A percentile compares a stretch with the other conserved stretches of the same genome.
Conservation (phyloP, 768 basidiomycete genomes). For the Amanita inopinata region DNA sequence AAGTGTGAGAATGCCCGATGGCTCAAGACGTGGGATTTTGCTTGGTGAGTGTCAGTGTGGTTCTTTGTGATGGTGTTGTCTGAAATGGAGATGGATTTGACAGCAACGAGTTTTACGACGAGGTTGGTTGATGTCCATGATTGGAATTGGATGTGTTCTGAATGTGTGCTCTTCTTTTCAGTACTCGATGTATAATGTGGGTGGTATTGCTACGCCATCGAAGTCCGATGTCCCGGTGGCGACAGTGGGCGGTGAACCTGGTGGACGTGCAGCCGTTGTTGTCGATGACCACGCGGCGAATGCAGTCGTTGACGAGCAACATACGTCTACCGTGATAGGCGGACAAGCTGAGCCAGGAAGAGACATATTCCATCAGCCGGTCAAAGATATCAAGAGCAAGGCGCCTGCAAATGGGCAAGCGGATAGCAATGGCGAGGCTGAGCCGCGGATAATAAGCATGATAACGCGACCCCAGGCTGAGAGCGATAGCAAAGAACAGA, state of each 20-base stretch:
- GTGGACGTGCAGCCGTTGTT: conserved; percentile 45
- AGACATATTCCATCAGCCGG: conserved; percentile 53
- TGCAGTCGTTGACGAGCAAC: conserved; percentile 14
- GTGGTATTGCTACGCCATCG: conserved; percentile 27
- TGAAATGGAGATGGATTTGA: background rate
- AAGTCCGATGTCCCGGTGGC: conserved; percentile 28
- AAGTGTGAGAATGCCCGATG: conserved; percentile 73
- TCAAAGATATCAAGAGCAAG: conserved; percentile 40
- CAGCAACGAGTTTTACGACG: conserved; percentile 60
- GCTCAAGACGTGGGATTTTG: conserved; percentile 95
- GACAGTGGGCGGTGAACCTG: conserved; percentile 41
- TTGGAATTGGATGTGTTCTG: too few species aligned
- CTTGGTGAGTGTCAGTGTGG: conserved; percentile 43
- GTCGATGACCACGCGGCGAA: conserved; percentile 30
- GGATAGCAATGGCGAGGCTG: conserved; percentile 1
- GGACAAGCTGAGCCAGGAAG: conserved; percentile 63
- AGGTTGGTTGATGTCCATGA: too few species aligned
- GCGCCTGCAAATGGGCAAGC: conserved; percentile 10
- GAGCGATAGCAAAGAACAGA: background rate
- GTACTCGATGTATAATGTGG: conserved; percentile 47
- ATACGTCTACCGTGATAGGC: conserved; percentile 27
- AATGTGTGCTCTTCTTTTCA: conserved; percentile 17
- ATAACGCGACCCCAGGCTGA: conserved; percentile 1
- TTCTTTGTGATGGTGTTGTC: background rate
- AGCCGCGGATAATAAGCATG: conserved; percentile 28